A percentile compares a stretch with the other conserved stretches of the same genome.
phyloP scores from a whole-genome alignment of 371 early-diverging fungal genomes.

The Chytridium lagenaria region DNA sequence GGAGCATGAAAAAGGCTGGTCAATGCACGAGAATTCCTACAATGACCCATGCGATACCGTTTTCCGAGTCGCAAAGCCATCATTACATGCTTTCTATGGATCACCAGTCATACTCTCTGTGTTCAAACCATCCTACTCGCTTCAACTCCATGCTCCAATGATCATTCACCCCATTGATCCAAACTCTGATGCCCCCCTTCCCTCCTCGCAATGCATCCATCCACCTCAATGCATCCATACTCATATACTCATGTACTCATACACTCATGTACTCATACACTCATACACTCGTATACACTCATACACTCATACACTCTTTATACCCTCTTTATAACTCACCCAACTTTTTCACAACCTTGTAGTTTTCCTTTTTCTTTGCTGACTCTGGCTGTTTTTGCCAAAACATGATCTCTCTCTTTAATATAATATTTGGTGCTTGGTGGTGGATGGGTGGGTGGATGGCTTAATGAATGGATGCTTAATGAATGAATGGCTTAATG shows the following conservation, averaged over 20 bases:
- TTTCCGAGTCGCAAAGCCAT: too few relatives aligned
- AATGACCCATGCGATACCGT: too few relatives aligned
- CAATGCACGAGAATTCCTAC: too few relatives aligned
- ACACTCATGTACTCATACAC: too few relatives aligned
- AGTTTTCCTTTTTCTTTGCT: constrained; percentile 10
- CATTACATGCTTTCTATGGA: too few relatives aligned
- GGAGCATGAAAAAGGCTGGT: too few relatives aligned
- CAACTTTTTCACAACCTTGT: constrained; percentile 5
- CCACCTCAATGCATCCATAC: background rate
- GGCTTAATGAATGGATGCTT: background rate
- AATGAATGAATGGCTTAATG: too few relatives aligned
- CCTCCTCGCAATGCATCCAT: background rate
- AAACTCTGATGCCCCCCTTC: background rate
- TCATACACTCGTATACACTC: too few relatives aligned
- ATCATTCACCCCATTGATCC: background rate
- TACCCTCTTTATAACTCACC: background rate
- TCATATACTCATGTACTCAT: background rate
- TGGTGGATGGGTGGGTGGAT: background rate
- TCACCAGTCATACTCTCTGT: too few relatives aligned
- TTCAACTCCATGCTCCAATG: too few relatives aligned
- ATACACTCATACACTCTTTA: background rate
- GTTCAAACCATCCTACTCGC: too few relatives aligned
- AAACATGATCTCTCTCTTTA: background rate
- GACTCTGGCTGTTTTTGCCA: constrained; percentile 8
- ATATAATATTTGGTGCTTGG: too few relatives aligned